phyloP scores from a whole-genome alignment of 257 asterid species.

The Forsythia viridissima region DNA sequence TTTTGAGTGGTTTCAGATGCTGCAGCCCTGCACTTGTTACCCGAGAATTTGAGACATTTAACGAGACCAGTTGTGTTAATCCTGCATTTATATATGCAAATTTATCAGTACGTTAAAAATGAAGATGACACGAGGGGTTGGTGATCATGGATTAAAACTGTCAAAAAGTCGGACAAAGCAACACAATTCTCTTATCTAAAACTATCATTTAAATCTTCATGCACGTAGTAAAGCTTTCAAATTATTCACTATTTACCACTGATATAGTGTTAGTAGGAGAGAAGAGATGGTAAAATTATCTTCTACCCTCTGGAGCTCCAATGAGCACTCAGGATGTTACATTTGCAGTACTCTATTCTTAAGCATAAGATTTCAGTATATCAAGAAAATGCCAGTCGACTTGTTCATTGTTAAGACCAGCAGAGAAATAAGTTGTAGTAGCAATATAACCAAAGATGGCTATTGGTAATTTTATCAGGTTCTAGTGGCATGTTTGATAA shows the following conservation, averaged over 20 bases:
- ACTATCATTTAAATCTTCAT: no score
- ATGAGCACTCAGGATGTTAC: no score
- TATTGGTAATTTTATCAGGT: neutral
- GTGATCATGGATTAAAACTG: neutral
- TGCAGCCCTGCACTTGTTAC: conserved; percentile 66
- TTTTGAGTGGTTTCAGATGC: conserved; percentile 75
- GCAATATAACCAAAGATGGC: neutral
- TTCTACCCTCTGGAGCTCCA: no score
- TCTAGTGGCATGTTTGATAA: neutral
- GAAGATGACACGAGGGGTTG: neutral
- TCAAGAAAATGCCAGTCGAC: neutral
- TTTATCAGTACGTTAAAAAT: no score
- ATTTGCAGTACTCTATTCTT: no score
- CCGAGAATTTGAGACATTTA: conserved; percentile 82
- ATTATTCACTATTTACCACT: no score
- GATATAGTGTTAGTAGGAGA: no score
- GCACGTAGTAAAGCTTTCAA: no score
- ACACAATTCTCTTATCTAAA: no score
- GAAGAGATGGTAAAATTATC: no score
- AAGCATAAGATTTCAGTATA: no score
- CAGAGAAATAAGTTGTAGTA: neutral
- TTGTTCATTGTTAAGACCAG: neutral
- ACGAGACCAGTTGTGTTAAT: conserved; percentile 67
- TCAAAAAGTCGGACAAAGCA: neutral
- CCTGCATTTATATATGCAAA: conserved; percentile 43